Evolutionary conservation across 2,329 filamentous ascomycete genomes (phyloP).

Genomic region (Orbilia blumenaviensis): DNA sequence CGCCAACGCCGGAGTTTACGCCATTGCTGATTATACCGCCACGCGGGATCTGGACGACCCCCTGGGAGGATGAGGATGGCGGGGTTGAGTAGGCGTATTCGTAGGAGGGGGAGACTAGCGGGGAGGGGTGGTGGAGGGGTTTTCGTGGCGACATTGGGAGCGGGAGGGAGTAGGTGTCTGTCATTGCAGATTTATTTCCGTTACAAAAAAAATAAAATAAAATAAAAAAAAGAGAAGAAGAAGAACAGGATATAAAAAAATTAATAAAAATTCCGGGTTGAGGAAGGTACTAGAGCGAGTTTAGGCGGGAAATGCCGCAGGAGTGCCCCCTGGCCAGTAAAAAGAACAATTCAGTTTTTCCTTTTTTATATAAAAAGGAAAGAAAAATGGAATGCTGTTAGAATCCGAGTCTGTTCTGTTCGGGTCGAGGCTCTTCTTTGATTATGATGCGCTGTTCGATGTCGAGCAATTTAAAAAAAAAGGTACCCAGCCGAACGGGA

Average conservation of each 20-base stretch:
- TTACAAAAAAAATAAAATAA: not conserved
- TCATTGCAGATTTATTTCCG: slow-evolving; percentile 21
- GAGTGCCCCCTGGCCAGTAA: too few relatives aligned
- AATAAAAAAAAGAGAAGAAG: not conserved
- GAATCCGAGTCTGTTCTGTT: not conserved
- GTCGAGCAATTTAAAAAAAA: too few relatives aligned
- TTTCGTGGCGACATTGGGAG: slow-evolving; percentile 52
- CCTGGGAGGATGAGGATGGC: slow-evolving; percentile 44
- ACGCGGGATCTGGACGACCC: slow-evolving; percentile 35
- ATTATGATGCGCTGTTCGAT: slow-evolving; percentile 21
- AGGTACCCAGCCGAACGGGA: not conserved
- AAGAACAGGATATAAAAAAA: not conserved
- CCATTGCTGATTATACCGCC: too few relatives aligned
- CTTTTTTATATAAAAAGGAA: not conserved
- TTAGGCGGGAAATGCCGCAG: slow-evolving; percentile 8
- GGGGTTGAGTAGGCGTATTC: slow-evolving; percentile 52
- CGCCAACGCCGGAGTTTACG: too few relatives aligned
- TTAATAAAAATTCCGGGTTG: not conserved
- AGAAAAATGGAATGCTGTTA: not conserved
- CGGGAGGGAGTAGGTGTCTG: slow-evolving; percentile 54
- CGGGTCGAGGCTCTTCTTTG: not conserved
- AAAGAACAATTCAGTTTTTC: not conserved
- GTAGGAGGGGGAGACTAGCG: slow-evolving; percentile 49
- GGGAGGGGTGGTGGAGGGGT: slow-evolving; percentile 31
- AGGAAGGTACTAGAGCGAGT: not conserved